Evolutionary conservation across 2,329 filamentous ascomycete genomes (phyloP), one percentile per base, ranked within the genome.

Genomic region (Rhexocercosporidium sp.): DNA sequence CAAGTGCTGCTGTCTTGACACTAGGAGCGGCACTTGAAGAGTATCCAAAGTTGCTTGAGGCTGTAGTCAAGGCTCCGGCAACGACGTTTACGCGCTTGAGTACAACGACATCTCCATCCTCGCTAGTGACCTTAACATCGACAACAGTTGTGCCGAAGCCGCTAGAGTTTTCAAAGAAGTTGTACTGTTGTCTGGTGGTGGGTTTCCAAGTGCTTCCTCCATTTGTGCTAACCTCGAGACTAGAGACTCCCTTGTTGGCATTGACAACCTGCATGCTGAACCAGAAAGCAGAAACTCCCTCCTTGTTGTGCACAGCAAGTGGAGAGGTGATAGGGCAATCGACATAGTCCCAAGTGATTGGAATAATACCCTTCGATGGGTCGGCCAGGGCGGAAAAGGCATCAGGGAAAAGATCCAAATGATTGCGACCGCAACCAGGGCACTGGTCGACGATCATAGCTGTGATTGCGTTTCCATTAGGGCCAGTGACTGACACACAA

Each of bases 231-330:
- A 90, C 87, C 71, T 90, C 87, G 27, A 91, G 81, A 69, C 79
- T 82, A 62, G 80, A 72, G 47, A 90, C 82, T 18, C 82, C 81
- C 67, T 85, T 81, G 75, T 88, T 89, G 73, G 85, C 79, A 77
- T 90, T 90, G 73, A 89, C 81, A 51, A 90, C 87, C 76, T 91
- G 89, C 82, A 88, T 88, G 57, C 81, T 82, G 79, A 88, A 87
- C 84, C 85, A 87, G 76, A 82, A 82, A 34, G 77, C 74, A 4
- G 82, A 84, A 3, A 82, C 82, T 27, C 83, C 83, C 25, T 81
- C 79, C 75, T 88, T 87, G 78, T 85, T 85, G 76, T 83, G 81
- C 27, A 88, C 79, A 54, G 79, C 71, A 11, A 88, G 76, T 1
- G 84, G 82, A 0, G 79, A 77, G 57, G 80, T 80, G 73, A 87